phyloP scores from a whole-genome alignment of 2,329 filamentous ascomycete genomes.

The Penicillium decumbens region DNA sequence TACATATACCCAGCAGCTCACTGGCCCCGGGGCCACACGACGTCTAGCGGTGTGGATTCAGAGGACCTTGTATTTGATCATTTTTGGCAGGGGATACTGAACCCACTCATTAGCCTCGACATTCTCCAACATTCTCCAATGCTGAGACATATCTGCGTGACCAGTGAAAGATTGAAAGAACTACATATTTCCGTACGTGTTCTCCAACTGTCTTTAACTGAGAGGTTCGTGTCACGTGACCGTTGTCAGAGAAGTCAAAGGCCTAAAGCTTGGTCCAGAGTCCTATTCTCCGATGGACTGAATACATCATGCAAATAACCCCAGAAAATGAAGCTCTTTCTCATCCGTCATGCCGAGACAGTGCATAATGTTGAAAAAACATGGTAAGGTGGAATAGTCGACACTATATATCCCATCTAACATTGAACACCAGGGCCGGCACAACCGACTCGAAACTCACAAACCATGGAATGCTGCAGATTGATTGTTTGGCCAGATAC shows the following conservation, averaged over 20 bases:
- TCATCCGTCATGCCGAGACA: slow-evolving; percentile 84
- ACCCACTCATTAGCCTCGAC: background rate
- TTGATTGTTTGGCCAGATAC: slow-evolving; percentile 63
- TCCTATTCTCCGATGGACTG: background rate
- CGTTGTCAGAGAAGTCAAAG: background rate
- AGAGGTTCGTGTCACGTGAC: background rate
- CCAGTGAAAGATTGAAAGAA: background rate
- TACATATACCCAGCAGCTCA: too few species aligned
- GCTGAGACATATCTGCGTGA: background rate
- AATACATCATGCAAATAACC: background rate
- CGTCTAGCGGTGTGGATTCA: too few species aligned
- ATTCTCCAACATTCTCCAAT: background rate
- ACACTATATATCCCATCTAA: background rate
- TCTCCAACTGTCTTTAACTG: background rate
- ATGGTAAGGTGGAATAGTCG: slow-evolving; percentile 53
- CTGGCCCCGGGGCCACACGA: too few species aligned
- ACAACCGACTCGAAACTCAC: slow-evolving; percentile 75
- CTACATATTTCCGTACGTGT: background rate
- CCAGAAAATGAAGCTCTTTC: slow-evolving; percentile 58
- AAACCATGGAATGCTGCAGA: slow-evolving; percentile 74
- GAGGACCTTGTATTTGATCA: too few species aligned
- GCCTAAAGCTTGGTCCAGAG: background rate
- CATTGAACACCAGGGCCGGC: slow-evolving; percentile 58
- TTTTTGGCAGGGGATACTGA: too few species aligned
- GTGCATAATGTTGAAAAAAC: slow-evolving; percentile 79